Percentiles rank a stretch among this genome's conserved stretches.
These are phyloP conservation scores for Oropetium thomaeum DNA, from an alignment of 176 grass and related monocot genomes.

Conservation along the genomic window DNA sequence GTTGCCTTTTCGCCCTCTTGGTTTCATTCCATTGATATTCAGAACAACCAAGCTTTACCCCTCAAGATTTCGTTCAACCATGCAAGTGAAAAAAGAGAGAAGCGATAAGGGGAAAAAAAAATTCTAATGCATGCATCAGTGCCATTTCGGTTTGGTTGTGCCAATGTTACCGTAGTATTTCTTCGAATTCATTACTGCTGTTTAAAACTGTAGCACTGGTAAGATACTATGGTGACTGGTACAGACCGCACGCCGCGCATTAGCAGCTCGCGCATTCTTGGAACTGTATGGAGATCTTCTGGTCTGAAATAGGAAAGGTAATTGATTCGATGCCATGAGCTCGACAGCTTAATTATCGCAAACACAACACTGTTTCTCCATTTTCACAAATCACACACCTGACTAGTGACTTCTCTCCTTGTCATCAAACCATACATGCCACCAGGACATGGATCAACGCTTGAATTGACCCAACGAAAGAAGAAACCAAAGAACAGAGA, in stretches of 20 bases:
- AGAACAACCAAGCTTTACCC: background rate
- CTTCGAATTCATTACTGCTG: background rate
- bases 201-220: no score
- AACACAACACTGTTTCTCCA: background rate
- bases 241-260: no score
- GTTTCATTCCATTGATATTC: background rate
- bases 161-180: background rate
- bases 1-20: no score
- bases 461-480: conserved; percentile 3
- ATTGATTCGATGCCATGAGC: background rate
- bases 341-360: conserved; percentile 8
- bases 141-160: background rate
- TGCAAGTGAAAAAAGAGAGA: background rate
- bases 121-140: no score
- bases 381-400: background rate
- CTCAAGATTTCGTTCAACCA: background rate
- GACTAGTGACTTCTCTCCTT: conserved; percentile 9
- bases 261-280: background rate
- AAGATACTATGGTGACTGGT: no score
- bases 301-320: background rate
- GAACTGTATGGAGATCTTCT: background rate
- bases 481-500: background rate
- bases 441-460: conserved; percentile 19
- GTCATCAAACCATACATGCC: conserved; percentile 16
- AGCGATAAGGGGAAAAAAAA: no score